A percentile compares a stretch with the other conserved stretches of the same genome.
phyloP scores from a whole-genome alignment of 2,329 filamentous ascomycete genomes.

The Colletotrichum sp. region DNA sequence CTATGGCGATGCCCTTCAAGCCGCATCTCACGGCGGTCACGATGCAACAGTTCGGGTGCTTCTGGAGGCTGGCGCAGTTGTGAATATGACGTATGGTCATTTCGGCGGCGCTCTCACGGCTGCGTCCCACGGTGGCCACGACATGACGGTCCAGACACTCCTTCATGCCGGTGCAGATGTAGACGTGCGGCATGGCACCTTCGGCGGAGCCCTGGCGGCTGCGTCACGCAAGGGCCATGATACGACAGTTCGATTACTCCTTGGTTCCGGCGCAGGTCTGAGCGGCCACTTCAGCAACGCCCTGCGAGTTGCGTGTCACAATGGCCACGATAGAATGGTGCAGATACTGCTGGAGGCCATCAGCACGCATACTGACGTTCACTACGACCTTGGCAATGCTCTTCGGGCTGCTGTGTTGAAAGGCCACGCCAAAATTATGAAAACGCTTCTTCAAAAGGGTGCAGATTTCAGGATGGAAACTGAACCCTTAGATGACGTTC shows the following conservation, averaged over 20 bases:
- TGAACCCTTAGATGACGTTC: background rate
- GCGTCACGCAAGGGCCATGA: conserved; percentile 30
- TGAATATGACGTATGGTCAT: background rate
- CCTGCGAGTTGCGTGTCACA: conserved; percentile 36
- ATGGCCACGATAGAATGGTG: conserved; percentile 36
- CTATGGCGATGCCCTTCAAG: conserved; percentile 22
- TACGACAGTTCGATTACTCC: background rate
- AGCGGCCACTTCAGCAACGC: conserved; percentile 37
- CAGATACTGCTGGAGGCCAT: conserved; percentile 30
- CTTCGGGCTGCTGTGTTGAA: conserved; percentile 41
- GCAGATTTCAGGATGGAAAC: conserved; percentile 21
- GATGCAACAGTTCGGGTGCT: background rate
- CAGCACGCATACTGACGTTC: background rate
- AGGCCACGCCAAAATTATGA: conserved; percentile 34
- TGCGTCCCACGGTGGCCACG: background rate
- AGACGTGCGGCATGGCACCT: background rate
- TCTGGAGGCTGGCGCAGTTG: conserved; percentile 10
- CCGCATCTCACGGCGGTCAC: conserved; percentile 10
- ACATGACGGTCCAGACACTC: background rate
- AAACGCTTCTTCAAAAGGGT: conserved; percentile 35
- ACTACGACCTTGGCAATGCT: conserved; percentile 29
- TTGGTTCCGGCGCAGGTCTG: background rate
- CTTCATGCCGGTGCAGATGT: background rate
- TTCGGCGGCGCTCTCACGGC: background rate
- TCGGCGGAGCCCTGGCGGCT: background rate